phyloP scores from a whole-genome alignment of 306 rosid genomes.

The Dalbergia cultrata region DNA sequence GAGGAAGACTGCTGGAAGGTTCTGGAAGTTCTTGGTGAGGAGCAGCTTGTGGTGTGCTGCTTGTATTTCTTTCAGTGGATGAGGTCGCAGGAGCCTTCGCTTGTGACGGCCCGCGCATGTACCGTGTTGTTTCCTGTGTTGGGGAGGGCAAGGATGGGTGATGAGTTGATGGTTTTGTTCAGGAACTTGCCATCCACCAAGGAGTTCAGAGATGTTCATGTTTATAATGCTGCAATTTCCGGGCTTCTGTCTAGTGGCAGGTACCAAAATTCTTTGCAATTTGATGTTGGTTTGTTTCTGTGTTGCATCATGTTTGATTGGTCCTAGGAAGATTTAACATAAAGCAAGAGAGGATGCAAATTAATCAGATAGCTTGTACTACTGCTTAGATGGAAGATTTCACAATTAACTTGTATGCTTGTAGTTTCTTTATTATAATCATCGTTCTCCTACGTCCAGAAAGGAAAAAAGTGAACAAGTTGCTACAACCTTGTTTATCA shows the following conservation, averaged over 20 bases:
- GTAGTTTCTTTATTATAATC: neutral
- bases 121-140: constrained; percentile 73
- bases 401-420: neutral
- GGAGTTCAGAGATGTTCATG: constrained; percentile 76
- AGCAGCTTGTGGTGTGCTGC: constrained; percentile 59
- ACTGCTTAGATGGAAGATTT: neutral
- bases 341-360: neutral
- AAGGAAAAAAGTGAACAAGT: neutral
- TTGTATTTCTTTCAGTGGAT: constrained; percentile 94
- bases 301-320: constrained; percentile 19
- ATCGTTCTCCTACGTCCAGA: neutral
- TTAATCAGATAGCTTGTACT: neutral
- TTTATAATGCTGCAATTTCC: constrained; percentile 82
- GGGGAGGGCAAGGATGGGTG: constrained; percentile 86
- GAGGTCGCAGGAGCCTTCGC: constrained; percentile 76
- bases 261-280: constrained; percentile 49
- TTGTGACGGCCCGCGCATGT: constrained; percentile 72
- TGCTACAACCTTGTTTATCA: constrained; percentile 29
- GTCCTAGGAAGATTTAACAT: constrained; percentile 20
- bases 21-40: constrained; percentile 66
- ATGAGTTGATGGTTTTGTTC: constrained; percentile 68
- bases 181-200: constrained; percentile 62
- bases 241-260: constrained; percentile 72
- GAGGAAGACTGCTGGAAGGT: constrained; percentile 68
- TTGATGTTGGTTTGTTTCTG: constrained; percentile 30